phyloP scores from a whole-genome alignment of 169 alveolate species.

The Plasmodium malariae region DNA sequence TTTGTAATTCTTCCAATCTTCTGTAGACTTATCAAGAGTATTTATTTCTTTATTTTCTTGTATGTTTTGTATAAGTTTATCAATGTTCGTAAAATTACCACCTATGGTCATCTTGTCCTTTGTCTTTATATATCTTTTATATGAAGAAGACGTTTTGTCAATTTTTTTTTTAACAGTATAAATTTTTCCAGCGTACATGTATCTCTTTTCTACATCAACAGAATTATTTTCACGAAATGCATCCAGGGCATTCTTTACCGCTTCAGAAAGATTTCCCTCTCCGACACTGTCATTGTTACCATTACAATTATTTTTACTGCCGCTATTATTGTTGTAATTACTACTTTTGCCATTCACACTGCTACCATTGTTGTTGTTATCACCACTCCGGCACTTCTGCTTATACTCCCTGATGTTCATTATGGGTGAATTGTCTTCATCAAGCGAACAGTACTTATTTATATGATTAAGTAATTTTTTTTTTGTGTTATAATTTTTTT shows the following conservation, averaged over 20 bases:
- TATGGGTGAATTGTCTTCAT: neutral
- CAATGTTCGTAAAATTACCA: constrained; percentile 60
- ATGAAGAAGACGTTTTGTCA: constrained; percentile 52
- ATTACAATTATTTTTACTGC: constrained; percentile 15
- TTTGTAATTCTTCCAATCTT: constrained; percentile 66
- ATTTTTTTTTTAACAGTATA: constrained; percentile 55
- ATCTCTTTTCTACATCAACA: constrained; percentile 44
- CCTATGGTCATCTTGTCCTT: constrained; percentile 55
- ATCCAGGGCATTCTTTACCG: constrained; percentile 43
- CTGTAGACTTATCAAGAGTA: constrained; percentile 69
- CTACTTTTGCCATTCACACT: neutral
- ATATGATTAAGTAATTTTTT: constrained; percentile 28
- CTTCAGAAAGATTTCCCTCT: neutral
- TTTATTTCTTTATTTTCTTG: constrained; percentile 71
- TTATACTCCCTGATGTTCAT: constrained; percentile 14
- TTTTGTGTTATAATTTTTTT: constrained; percentile 39
- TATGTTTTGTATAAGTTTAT: constrained; percentile 50
- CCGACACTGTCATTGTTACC: constrained; percentile 3
- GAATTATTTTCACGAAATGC: constrained; percentile 55
- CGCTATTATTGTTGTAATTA: neutral
- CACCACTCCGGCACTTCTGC: too few species aligned
- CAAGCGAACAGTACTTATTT: constrained; percentile 37
- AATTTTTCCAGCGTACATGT: constrained; percentile 70
- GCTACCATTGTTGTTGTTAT: neutral
- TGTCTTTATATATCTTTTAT: constrained; percentile 61